Base-by-base conservation (phyloP, 805 yeast species). In the Kurtzmaniella cleridarum region DNA sequence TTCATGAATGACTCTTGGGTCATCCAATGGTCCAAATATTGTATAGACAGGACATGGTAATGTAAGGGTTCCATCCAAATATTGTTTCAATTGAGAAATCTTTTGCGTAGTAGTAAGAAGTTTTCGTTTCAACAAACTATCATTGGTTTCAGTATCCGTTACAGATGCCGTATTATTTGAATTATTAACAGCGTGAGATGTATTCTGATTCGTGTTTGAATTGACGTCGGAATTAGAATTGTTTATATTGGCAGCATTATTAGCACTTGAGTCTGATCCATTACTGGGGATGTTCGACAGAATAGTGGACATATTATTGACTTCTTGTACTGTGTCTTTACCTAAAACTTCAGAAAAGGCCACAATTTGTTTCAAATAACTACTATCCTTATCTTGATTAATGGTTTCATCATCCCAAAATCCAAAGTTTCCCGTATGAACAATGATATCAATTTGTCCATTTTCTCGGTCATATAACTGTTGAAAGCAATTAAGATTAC, bases 361-460 rank as follows among this genome's bases (percentile, higher is more conserved):
- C 10, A 82, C 83, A 26, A 83, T 74, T 49, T 79, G 84, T 45
- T 84, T 73, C 33, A 77, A 59, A 49, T 76, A 80, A 36, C 47
- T 43, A 71, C 76, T 50, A 72, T 81, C 54, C 73, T 74, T 41
- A 77, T 79, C 50, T 66, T 62, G 16, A 57, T 62, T 41, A 5
- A 82, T 68, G 32, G 84, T 75, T 13, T 71, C 73, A 27, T 60
- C 60, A 49, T 83, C 84, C 60, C 84, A 77, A 54, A 84, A 82
- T 10, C 95, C 95, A 62, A 83, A 84, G 43, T 79, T 81, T n/a
- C 91, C 90, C 3, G 87, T 79, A 51, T 83, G 89, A 11, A 83
- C 65, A 20, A 83, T 71, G 16, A 74, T 34, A 27, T 57, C 62
- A 7, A 53, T 38, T 11, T 10, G 36, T 32, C 20, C 42, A 39